Base-by-base conservation (phyloP, 192 early-diverging fungal species). In the Coemansia sp. region DNA sequence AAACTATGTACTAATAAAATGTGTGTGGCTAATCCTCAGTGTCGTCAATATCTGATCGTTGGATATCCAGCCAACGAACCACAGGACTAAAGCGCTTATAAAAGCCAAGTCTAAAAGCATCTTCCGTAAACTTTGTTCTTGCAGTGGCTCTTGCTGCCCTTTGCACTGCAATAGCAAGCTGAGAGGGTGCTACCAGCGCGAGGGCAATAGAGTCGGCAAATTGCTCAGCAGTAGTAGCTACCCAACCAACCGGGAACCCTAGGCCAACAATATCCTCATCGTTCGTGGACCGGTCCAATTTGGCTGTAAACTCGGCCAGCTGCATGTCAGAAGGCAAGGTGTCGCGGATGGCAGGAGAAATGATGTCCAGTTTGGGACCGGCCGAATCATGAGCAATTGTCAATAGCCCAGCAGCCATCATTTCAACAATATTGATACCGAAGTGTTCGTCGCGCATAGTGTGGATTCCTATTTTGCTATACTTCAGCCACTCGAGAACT, bases 381-480 rank as follows among this genome's bases (percentile, higher is more conserved):
- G 67, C 74, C 42, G 74, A 77, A 41, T 70, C 68, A 31, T 77
- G 74, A 9, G 68, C 74, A 45, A 77, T 35, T 3, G 68, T 69
- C 10, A 77, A 42, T 7, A 70, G 55, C 8, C 74, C 74, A 4
- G 74, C 74, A 1, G 63, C 92, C 96, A 99, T 97, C 63, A 94
- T 97, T 65, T 99, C 97, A 2, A 99, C 90, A 38, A 98, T 83
- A 23, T 90, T 87, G 54, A 99, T 99, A 5, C 97, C 97, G 81
- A 99, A 99, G 62, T 99, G 97, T 67, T 99, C 97, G 60, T 99
- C 89, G 60, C 81, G 81, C 97, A 99, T 99, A 11, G 95, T 92
- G 64, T 98, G 95, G 11, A 99, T 38, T 4, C 95, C 97, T 42
- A 99, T 68, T 41, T 81, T 78, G 23, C 85, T 79, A 13, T 49